These are phyloP conservation scores for Exophiala xenobiotica DNA, from an alignment of 2,329 filamentous ascomycete genomes.

Conservation along the genomic window DNA sequence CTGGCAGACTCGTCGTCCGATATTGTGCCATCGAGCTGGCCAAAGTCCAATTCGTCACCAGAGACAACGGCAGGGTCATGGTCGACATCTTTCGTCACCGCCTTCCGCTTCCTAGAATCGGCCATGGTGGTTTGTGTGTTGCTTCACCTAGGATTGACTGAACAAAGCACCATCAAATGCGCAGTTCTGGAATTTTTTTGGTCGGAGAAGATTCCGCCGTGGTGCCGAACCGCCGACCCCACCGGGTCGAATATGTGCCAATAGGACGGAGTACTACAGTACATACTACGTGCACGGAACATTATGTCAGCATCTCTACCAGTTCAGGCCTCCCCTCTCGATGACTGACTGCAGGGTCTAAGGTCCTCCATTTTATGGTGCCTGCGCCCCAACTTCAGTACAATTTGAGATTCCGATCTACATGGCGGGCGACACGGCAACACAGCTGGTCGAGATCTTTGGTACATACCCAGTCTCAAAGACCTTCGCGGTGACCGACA, in stretches of 20 bases:
- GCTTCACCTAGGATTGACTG: neutral
- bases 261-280: no score
- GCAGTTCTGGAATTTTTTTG: conserved; percentile 4
- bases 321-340: no score
- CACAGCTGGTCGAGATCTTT: conserved; percentile 9
- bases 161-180: neutral
- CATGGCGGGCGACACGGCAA: conserved; percentile 12
- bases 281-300: no score
- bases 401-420: no score
- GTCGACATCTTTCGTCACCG: conserved; percentile 55
- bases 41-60: conserved; percentile 58
- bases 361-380: no score
- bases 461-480: conserved; percentile 18
- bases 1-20: conserved; percentile 44
- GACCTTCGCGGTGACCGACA: conserved; percentile 23
- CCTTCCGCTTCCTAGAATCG: conserved; percentile 62
- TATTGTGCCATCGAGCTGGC: conserved; percentile 44
- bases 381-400: no score
- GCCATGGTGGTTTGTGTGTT: conserved; percentile 19
- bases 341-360: no score
- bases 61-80: conserved; percentile 53
- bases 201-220: neutral
- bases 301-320: no score
- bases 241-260: no score
- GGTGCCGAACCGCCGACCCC: neutral